Evolutionary conservation across 805 yeast species (phyloP), one percentile per base, ranked within the genome.

Genomic region (Pichia membranifaciens): DNA sequence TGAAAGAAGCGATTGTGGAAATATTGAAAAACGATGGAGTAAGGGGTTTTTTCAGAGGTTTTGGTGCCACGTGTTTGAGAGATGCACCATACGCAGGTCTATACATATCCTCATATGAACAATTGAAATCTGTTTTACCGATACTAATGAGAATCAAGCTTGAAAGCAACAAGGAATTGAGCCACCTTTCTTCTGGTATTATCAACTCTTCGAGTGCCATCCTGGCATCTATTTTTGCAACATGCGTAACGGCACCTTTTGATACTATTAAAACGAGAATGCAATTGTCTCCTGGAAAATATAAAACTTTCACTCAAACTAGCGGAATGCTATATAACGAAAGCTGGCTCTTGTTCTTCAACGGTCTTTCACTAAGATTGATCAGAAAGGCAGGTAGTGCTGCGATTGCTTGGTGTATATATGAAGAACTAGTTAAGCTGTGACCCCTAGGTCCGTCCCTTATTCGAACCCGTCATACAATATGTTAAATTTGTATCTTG

Each of bases 71-170:
- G 0, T 75, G 84, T 51, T 75, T 87, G 12, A 69, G 99, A 53
- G 99, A 93, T 66, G 95, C 96, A 21, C 99, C 99, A 0, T 87
- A 93, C 63, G 97, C 99, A 6, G 99, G 99, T 0, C 60, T 93
- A 4, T 91, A 93, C 58, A 88, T 93, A 25, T 66, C 89, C 33
- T 76, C 89, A 52, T 91, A 91, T 64, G 97, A 91, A 60, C 74
- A 81, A 49, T 72, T 81, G 45, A 89, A 89, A 59, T 72, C 70
- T 9, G 37, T 72, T 4, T 48, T 82, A 7, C 88, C 91, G 4
- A 53, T 34, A 9, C 15, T 72, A 9, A 43, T 70, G 34, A 66
- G 69, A 4, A 29, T 51, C 3, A 34, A 38, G 10, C 29, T 18
- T 3, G 22, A 40, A 31, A 32, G 38, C 22, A 39, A 37, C 38